Percentiles rank a stretch among this genome's conserved stretches.
phyloP scores from a whole-genome alignment of 305 asterid genomes.

The Fraxinus platypoda region DNA sequence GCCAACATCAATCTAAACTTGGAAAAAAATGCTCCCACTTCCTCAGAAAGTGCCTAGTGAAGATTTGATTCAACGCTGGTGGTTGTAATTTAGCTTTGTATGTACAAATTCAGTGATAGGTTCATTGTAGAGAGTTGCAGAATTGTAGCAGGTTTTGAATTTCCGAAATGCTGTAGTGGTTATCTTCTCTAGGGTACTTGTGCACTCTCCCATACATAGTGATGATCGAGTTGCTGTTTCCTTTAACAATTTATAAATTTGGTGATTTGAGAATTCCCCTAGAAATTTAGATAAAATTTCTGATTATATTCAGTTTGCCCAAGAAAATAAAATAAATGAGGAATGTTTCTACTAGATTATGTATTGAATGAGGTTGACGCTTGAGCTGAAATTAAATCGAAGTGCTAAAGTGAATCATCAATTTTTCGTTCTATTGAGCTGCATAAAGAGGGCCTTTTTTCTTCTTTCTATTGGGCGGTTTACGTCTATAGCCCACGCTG shows the following conservation, averaged over 20 bases:
- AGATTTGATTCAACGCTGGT: slow-evolving; percentile 23
- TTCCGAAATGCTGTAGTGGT: background rate
- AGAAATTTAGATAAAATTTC: background rate
- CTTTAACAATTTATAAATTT: background rate
- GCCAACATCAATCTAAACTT: slow-evolving; percentile 48
- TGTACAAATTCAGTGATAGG: slow-evolving; percentile 43
- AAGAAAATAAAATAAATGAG: background rate
- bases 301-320: background rate
- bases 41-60: slow-evolving; percentile 46
- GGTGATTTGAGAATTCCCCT: background rate
- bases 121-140: slow-evolving; percentile 33
- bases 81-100: slow-evolving; percentile 18
- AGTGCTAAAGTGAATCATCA: too few relatives aligned
- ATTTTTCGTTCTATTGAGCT: too few relatives aligned
- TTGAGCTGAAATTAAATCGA: too few relatives aligned
- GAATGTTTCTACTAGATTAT: background rate
- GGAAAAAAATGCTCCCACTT: slow-evolving; percentile 35
- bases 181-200: background rate
- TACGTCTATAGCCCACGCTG: too few relatives aligned
- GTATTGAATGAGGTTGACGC: too few relatives aligned
- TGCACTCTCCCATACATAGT: background rate
- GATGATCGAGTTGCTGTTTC: background rate
- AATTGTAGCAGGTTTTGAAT: slow-evolving; percentile 28
- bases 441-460: too few relatives aligned
- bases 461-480: too few relatives aligned